A percentile compares a stretch with the other conserved stretches of the same genome.
phyloP scores from a whole-genome alignment of 306 rosid genomes.

The Canavalia ensiformis region DNA sequence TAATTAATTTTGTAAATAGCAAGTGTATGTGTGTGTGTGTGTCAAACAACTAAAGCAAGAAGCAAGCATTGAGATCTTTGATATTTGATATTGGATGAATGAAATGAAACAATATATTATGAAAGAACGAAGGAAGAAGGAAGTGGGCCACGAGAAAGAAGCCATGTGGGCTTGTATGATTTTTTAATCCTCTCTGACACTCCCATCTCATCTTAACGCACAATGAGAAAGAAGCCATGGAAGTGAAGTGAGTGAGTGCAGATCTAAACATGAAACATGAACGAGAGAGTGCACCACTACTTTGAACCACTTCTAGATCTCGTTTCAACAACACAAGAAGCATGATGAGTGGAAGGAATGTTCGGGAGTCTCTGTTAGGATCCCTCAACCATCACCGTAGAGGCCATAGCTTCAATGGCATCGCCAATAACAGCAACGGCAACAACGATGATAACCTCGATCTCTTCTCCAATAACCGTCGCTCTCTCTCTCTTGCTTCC shows the following conservation, averaged over 20 bases:
- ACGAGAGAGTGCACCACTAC: not conserved
- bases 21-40: not conserved
- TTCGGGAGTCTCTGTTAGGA: conserved; percentile 64
- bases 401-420: conserved; percentile 63
- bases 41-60: no score
- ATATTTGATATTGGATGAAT: not conserved
- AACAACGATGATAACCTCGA: conserved; percentile 74
- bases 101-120: not conserved
- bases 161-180: conserved; percentile 40
- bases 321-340: not conserved
- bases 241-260: not conserved
- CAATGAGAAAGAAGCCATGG: not conserved
- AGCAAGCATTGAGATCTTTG: conserved; percentile 3
- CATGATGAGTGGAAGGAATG: conserved; percentile 63
- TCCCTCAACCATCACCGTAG: conserved; percentile 69
- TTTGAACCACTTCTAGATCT: conserved; percentile 27
- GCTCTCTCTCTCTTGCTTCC: conserved; percentile 74
- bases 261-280: conserved; percentile 34
- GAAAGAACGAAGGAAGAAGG: not conserved
- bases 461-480: conserved; percentile 91
- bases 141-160: conserved; percentile 26
- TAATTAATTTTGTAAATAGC: conserved; percentile 1
- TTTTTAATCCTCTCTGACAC: conserved; percentile 44
- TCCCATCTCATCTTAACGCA: conserved; percentile 37
- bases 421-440: conserved; percentile 57